Conservation (phyloP, 768 basidiomycete species). For the Tulasnella sp. region DNA sequence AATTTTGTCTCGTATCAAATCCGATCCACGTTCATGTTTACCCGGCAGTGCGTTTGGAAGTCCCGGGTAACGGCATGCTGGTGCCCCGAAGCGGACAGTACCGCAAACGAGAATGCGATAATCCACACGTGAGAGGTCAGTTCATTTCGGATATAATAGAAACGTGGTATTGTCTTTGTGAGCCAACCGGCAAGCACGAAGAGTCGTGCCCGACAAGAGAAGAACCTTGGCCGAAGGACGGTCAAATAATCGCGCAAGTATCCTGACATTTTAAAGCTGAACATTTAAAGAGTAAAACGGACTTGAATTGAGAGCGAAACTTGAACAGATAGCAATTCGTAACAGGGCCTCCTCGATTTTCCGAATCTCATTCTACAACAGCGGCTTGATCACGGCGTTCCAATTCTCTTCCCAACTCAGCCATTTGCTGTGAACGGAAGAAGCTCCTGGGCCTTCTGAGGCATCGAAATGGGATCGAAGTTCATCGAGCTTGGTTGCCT, state of each 20-base stretch:
- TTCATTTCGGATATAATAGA: not conserved
- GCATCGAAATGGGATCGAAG: not conserved
- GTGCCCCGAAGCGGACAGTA: not conserved
- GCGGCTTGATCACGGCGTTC: not conserved
- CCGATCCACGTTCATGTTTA: slow-evolving; percentile 4
- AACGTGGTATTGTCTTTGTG: not conserved
- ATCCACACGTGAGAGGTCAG: not conserved
- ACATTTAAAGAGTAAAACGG: too few species aligned
- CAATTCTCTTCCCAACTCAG: slow-evolving; percentile 2
- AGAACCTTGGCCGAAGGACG: too few species aligned
- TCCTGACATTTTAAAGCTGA: too few species aligned
- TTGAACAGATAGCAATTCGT: not conserved
- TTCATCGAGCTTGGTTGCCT: not conserved
- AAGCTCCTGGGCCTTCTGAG: not conserved
- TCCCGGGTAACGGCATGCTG: not conserved
- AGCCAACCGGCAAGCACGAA: not conserved
- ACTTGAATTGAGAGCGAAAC: not conserved
- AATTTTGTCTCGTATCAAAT: not conserved
- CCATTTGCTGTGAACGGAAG: not conserved
- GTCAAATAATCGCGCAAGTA: too few species aligned
- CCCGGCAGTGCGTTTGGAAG: not conserved
- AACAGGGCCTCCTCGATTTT: not conserved
- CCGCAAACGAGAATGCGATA: not conserved
- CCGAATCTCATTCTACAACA: not conserved
- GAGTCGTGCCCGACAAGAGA: not conserved